These are phyloP conservation scores for Seminavis robusta DNA, from an alignment of 108 stramenopile genomes.

Conservation along the genomic window DNA sequence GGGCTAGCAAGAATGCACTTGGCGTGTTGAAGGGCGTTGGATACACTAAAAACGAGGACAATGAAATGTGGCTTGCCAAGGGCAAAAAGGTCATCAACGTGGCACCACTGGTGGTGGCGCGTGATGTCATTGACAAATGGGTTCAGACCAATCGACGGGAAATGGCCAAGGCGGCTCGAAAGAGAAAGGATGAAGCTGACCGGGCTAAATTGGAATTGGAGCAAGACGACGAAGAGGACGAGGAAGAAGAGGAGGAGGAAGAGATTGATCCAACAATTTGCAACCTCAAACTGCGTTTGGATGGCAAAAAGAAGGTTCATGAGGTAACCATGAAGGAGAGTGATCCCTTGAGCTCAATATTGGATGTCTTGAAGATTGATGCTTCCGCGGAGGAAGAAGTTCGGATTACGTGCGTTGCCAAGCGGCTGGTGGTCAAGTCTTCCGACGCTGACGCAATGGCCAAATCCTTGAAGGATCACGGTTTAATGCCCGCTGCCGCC, in stretches of 20 bases:
- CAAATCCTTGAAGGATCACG: slow-evolving; percentile 48
- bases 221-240: slow-evolving; percentile 34
- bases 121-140: slow-evolving; percentile 85
- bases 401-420: slow-evolving; percentile 79
- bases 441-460: slow-evolving; percentile 49
- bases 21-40: slow-evolving; percentile 68
- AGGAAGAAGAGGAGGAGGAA: slow-evolving; percentile 32
- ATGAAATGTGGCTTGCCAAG: slow-evolving; percentile 45
- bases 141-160: slow-evolving; percentile 64
- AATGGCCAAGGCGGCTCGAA: slow-evolving; percentile 63
- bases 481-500: slow-evolving; percentile 55
- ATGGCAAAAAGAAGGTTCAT: slow-evolving; percentile 77
- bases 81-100: slow-evolving; percentile 73
- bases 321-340: slow-evolving; percentile 46
- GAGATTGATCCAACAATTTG: slow-evolving; percentile 41
- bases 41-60: slow-evolving; percentile 31
- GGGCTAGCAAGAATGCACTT: slow-evolving; percentile 37
- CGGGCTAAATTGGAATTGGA: slow-evolving; percentile 40
- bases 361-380: slow-evolving; percentile 39
- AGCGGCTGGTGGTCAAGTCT: slow-evolving; percentile 66
- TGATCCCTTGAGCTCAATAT: slow-evolving; percentile 43
- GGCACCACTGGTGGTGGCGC: slow-evolving; percentile 65
- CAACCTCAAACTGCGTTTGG: slow-evolving; percentile 54
- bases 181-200: slow-evolving; percentile 61
- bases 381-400: slow-evolving; percentile 43